These are phyloP conservation scores for Hypoxylon cercidicola DNA, from an alignment of 495 filamentous ascomycete species.

Conservation along the genomic window DNA sequence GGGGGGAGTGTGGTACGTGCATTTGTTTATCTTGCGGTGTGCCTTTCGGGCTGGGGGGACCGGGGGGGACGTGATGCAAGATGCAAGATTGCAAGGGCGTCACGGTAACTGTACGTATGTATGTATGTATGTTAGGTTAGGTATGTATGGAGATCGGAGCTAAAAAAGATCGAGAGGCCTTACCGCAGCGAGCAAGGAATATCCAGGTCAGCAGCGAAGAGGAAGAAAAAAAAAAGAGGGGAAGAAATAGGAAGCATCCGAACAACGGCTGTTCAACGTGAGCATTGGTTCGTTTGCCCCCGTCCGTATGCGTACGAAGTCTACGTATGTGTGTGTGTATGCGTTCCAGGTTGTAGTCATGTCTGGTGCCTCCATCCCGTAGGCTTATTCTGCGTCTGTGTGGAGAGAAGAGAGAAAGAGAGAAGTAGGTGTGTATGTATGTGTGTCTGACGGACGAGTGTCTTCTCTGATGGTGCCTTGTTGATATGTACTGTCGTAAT, in stretches of 20 bases:
- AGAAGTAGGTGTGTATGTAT: not conserved
- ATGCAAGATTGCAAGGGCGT: conserved; percentile 38
- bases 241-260: conserved; percentile 24
- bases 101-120: conserved; percentile 36
- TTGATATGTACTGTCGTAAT: conserved; percentile 42
- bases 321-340: conserved; percentile 4
- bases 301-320: conserved; percentile 14
- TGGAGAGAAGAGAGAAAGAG: conserved; percentile 10
- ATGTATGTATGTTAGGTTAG: no score
- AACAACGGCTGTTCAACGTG: conserved; percentile 12
- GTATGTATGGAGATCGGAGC: conserved; percentile 39
- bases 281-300: conserved; percentile 30
- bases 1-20: conserved; percentile 34
- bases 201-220: conserved; percentile 30
- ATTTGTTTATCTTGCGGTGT: conserved; percentile 38
- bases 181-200: conserved; percentile 28
- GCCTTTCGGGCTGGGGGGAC: conserved; percentile 24
- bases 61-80: conserved; percentile 20
- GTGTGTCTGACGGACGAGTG: conserved; percentile 17
- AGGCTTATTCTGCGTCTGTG: conserved; percentile 21
- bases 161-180: conserved; percentile 33
- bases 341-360: not conserved
- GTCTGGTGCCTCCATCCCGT: conserved; percentile 19
- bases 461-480: conserved; percentile 27
- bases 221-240: conserved; percentile 16